Evolutionary conservation across 1,284 basidiomycete species (phyloP).

Genomic region (Vanrija sp.): DNA sequence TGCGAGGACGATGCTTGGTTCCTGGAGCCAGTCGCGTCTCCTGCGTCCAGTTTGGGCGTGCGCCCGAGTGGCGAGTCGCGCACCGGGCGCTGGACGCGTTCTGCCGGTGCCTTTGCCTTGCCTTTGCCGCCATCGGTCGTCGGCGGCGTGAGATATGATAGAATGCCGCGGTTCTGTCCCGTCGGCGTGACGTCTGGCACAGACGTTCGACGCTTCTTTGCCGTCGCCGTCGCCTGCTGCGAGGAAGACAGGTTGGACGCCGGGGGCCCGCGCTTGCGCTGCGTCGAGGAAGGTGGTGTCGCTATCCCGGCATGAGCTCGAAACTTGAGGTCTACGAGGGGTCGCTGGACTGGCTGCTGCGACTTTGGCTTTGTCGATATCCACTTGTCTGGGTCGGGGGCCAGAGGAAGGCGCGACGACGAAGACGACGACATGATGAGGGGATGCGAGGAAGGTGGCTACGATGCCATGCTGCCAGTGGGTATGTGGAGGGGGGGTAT

Average conservation of each 20-base stretch:
- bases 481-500: not conserved
- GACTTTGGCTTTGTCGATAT: slow-evolving; percentile 13
- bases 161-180: not conserved
- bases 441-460: too few species aligned
- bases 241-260: not conserved
- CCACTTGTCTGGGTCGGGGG: slow-evolving; percentile 38
- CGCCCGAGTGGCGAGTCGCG: too few species aligned
- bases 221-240: not conserved
- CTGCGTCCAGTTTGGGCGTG: not conserved
- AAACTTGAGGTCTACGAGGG: slow-evolving; percentile 9
- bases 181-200: slow-evolving; percentile 4
- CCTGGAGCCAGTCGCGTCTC: not conserved
- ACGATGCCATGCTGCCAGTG: slow-evolving; percentile 11
- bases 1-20: not conserved
- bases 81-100: too few species aligned
- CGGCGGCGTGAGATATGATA: slow-evolving; percentile 11
- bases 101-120: not conserved
- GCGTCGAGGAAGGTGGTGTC: slow-evolving; percentile 22
- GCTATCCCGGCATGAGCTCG: slow-evolving; percentile 18
- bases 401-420: slow-evolving; percentile 7
- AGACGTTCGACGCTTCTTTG: not conserved
- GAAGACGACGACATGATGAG: slow-evolving; percentile 10
- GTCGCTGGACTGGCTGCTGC: slow-evolving; percentile 2
- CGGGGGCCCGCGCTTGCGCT: not conserved
- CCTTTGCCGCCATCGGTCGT: not conserved